Evolutionary conservation across 139 green algal species (phyloP).

Genomic region (Closterium sp.): DNA sequence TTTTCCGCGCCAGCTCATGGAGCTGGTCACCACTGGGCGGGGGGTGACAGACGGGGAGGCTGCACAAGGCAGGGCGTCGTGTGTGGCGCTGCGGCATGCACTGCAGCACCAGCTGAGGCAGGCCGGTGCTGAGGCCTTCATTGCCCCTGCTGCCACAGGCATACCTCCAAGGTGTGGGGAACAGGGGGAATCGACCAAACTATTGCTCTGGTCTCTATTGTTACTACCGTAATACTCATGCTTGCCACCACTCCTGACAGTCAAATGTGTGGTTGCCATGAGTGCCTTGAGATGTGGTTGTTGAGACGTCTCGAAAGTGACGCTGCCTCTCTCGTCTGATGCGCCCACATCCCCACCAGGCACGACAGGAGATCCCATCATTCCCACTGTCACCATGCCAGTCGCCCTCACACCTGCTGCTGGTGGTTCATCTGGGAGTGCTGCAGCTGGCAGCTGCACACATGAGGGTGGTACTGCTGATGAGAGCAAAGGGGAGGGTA

Average conservation of each 20-base stretch:
- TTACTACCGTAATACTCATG: too few species aligned
- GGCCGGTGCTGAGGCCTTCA: neutral
- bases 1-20: neutral
- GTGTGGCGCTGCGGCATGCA: too few species aligned
- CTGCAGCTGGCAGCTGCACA: neutral
- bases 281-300: too few species aligned
- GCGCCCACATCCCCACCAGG: neutral
- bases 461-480: neutral
- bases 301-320: neutral
- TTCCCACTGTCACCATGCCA: neutral
- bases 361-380: neutral
- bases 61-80: neutral
- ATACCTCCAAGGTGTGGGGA: neutral
- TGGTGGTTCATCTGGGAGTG: neutral
- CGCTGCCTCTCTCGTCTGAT: neutral
- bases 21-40: neutral
- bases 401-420: neutral
- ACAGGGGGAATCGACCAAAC: too few species aligned
- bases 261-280: too few species aligned
- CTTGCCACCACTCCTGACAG: too few species aligned
- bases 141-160: neutral
- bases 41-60: neutral
- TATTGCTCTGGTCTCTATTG: too few species aligned
- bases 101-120: neutral
- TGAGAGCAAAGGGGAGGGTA: neutral